Base-by-base conservation (phyloP, 2,329 filamentous ascomycete species). In the Zelopaecilomyces penicillatus region DNA sequence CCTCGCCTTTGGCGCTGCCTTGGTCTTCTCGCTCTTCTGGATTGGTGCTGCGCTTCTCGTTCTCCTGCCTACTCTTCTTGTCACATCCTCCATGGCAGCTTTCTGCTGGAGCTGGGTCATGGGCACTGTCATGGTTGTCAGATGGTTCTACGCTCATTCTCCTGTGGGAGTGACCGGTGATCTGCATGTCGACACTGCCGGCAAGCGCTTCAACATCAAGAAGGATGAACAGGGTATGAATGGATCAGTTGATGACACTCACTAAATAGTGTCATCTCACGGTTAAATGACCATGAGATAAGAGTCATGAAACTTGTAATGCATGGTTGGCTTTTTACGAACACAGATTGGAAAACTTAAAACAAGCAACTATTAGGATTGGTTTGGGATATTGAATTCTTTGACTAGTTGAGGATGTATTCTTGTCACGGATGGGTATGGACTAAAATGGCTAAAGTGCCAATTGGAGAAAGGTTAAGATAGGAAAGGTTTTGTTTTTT, bases 21-120 rank as follows among this genome's bases (percentile, higher is more conserved):
- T 86, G 34, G 55, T 81, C 45, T 86, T 87, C 67, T 75, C 77
- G 1, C 70, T 85, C 39, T 81, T 85, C 67, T 83, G 80, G 70
- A 73, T 80, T 43, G 78, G 80, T 41, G 61, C 87, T 37, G 83
- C 82, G 3, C 66, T 85, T 8, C 59, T 87, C 39, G 59, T 90
- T 35, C 72, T 93, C 11, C 65, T 87, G 0, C 85, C 85, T 2
- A 75, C 80, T 1, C 65, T 91, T 33, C 76, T 86, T 61, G 61
- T 87, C 50, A 82, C 83, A 3, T 78, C 75, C 9, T 73, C 73
- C 39, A 61, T 80, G 26, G 84, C 78, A 5, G 65, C 80, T 1
- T 73, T 82, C 48, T 64, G 83, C 49, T 91, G 85, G 78, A 63
- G 76, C 12, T 86, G 82, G 79, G 80, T 74, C 6, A 65, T 84